Evolutionary conservation across 2,329 filamentous ascomycete species (phyloP).

Genomic region (Epichloe brachyelytri): DNA sequence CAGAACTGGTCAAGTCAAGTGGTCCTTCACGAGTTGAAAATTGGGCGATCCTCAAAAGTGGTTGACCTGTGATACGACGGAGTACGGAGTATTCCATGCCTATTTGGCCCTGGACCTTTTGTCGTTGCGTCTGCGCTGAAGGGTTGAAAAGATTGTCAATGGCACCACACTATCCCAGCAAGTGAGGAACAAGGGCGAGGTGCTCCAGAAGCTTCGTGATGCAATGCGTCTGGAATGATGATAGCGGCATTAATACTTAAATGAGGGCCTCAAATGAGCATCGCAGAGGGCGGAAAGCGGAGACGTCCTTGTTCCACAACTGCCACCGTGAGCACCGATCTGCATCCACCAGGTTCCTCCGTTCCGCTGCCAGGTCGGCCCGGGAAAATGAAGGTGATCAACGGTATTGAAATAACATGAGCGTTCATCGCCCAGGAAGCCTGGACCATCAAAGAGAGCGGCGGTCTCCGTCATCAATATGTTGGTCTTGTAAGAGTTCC

Average conservation of each 20-base stretch:
- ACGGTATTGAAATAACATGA: background rate
- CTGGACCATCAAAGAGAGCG: too few relatives aligned
- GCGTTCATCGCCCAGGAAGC: background rate
- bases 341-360: slow-evolving; percentile 4
- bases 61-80: too few relatives aligned
- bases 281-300: slow-evolving; percentile 1
- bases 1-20: too few relatives aligned
- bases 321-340: slow-evolving; percentile 5
- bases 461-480: too few relatives aligned
- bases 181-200: slow-evolving; percentile 5
- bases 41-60: too few relatives aligned
- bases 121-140: background rate
- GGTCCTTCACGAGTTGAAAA: too few relatives aligned
- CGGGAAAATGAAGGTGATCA: slow-evolving; percentile 1
- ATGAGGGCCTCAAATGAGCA: background rate
- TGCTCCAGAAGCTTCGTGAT: background rate
- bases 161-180: slow-evolving; percentile 1
- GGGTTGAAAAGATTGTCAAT: background rate
- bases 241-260: too few relatives aligned
- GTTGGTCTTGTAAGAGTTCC: too few relatives aligned
- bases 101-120: background rate
- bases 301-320: slow-evolving; percentile 1
- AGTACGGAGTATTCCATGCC: too few relatives aligned
- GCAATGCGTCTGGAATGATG: too few relatives aligned
- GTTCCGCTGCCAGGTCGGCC: slow-evolving; percentile 2